These are phyloP conservation scores for Oidiodendron maius DNA, from an alignment of 495 filamentous ascomycete species.

Conservation along the genomic window DNA sequence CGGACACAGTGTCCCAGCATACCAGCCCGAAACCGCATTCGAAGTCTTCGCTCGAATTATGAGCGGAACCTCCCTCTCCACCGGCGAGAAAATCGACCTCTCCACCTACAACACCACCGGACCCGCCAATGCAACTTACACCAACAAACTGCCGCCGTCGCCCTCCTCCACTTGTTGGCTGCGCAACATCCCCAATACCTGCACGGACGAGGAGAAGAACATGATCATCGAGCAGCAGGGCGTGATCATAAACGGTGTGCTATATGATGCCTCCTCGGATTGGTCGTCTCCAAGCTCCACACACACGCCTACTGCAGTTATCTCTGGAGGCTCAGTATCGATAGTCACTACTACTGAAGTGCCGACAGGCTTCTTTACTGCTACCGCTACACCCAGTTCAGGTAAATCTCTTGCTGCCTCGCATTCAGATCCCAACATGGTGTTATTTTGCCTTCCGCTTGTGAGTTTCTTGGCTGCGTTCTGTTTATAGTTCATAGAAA, in stretches of 20 bases:
- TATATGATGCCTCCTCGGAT: slow-evolving; percentile 34
- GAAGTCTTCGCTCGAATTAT: slow-evolving; percentile 62
- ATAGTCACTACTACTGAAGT: slow-evolving; percentile 23
- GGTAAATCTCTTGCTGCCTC: slow-evolving; percentile 13
- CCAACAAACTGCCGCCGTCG: slow-evolving; percentile 33
- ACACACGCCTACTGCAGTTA: not conserved
- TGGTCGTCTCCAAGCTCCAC: slow-evolving; percentile 13
- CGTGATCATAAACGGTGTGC: slow-evolving; percentile 42
- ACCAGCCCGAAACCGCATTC: slow-evolving; percentile 60
- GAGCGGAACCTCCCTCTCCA: slow-evolving; percentile 52
- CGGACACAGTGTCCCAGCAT: slow-evolving; percentile 67
- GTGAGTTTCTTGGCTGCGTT: not conserved
- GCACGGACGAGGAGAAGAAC: slow-evolving; percentile 38
- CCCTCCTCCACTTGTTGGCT: slow-evolving; percentile 51
- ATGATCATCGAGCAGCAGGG: slow-evolving; percentile 38
- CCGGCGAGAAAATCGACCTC: slow-evolving; percentile 45
- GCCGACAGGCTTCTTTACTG: slow-evolving; percentile 30
- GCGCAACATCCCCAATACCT: slow-evolving; percentile 42
- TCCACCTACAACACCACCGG: slow-evolving; percentile 48
- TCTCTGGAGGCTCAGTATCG: slow-evolving; percentile 7
- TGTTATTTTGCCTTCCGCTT: not conserved
- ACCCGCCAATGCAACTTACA: slow-evolving; percentile 38
- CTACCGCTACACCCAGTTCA: slow-evolving; percentile 28
- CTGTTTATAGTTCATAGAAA: too few species aligned
- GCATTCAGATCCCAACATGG: not conserved